Evolutionary conservation across 768 basidiomycete species (phyloP), one percentile per base, ranked within the genome.

Genomic region (Peribolospora baueri): DNA sequence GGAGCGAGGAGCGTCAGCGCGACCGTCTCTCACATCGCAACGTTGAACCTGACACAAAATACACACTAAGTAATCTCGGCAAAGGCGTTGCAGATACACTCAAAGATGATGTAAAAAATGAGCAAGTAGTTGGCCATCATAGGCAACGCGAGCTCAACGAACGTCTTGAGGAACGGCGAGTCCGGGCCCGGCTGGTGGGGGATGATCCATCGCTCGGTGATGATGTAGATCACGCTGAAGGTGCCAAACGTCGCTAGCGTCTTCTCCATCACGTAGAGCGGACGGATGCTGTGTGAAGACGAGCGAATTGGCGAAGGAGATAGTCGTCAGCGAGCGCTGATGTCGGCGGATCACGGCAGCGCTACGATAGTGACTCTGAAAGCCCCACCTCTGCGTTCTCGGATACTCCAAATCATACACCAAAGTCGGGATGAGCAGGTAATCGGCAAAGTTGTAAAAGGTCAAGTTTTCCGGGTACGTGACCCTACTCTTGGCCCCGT

Each of bases 361-460:
- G 14, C 9, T 42, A 42, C 11, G 13, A 9, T 13, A 25, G 41
- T 38, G 40, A 46, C 9, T 14, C 51, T 11, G n/a, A 7, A 48
- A 10, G 7, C 68, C 76, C 51, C 63, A 84, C 84, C 73, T 70
- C 41, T 83, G 78, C 7, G 91, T 95, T 52, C 91, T 71, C 7
- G 91, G 91, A 66, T 90, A 98, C 68, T 95, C 90, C 42, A 97
- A 72, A 66, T 97, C 88, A 64, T 98, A 98, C 5, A 95, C 88
- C 47, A 98, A 73, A 0, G 86, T 86, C 10, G 93, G 93, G 49
- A 84, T 79, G 45, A 90, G 69, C 69, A 84, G 77, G 68, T 90
- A 98, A 45, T 81, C 75, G 39, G 75, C 75, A 64, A 88, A 97
- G 67, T 86, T 81, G 62, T 73, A 75, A 64, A 77, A 74, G 0